These are phyloP conservation scores for Apiospora koreana DNA, from an alignment of 2,329 filamentous ascomycete genomes.

Conservation along the genomic window DNA sequence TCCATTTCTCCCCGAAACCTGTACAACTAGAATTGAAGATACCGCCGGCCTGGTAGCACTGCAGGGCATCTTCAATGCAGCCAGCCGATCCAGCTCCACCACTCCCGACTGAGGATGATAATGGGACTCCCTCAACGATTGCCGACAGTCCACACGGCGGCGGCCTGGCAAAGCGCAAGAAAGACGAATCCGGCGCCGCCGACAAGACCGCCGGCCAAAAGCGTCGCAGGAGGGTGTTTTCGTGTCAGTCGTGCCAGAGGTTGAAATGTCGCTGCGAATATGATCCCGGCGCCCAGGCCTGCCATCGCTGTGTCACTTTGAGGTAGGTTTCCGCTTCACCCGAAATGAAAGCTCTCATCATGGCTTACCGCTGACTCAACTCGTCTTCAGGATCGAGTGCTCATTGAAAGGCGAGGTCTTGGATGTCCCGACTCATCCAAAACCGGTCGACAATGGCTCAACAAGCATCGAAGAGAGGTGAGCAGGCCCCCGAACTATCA, in stretches of 20 bases:
- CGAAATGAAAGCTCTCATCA: background rate
- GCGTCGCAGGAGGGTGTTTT: slow-evolving; percentile 17
- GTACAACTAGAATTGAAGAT: background rate
- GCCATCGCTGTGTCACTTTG: slow-evolving; percentile 17
- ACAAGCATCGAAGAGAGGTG: slow-evolving; percentile 17
- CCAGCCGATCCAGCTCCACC: slow-evolving; percentile 8
- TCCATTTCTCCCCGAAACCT: slow-evolving; percentile 9
- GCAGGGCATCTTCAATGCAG: slow-evolving; percentile 11
- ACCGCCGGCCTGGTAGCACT: slow-evolving; percentile 8
- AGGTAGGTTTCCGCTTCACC: slow-evolving; percentile 9
- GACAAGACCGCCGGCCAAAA: slow-evolving; percentile 10
- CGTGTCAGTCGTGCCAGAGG: slow-evolving; percentile 19
- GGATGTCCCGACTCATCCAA: slow-evolving; percentile 14
- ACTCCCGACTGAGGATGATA: slow-evolving; percentile 8
- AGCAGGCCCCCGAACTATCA: background rate
- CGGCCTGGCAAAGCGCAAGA: slow-evolving; percentile 6
- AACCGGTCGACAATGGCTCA: slow-evolving; percentile 15
- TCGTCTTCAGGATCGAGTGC: slow-evolving; percentile 14
- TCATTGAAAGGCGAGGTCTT: slow-evolving; percentile 17
- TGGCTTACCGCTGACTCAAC: background rate
- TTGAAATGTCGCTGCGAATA: slow-evolving; percentile 20
- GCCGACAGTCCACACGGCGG: background rate
- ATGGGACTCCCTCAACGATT: background rate
- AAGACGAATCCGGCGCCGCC: slow-evolving; percentile 12
- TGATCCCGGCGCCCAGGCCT: slow-evolving; percentile 18